Evolutionary conservation across 2,329 filamentous ascomycete genomes (phyloP), one percentile per base, ranked within the genome.

Genomic region (Fusarium tuaranense): DNA sequence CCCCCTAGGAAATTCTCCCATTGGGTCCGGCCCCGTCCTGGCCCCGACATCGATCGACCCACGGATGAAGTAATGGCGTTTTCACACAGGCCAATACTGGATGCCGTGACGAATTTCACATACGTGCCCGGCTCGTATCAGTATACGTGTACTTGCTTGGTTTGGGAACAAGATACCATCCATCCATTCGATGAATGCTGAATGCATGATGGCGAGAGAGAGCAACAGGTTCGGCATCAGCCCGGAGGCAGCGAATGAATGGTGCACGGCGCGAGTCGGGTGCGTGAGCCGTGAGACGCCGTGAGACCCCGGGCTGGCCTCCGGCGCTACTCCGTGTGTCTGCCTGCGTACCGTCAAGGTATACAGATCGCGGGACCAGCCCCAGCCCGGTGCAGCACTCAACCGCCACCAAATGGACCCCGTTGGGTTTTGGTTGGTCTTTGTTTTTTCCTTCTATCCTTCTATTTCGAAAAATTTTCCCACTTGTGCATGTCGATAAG

Each of bases 331-430:
- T 55, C 70, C 58, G 67, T 55, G 34, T 55, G 58, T 55, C 41
- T 55, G 34, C n/a, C 64, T 57, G 51, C 27, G 67, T 66, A 70
- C 72, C 70, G 63, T 60, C 61, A 58, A 58, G 67, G 65, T 70
- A 64, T 61, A 39, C 48, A 65, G 65, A 59, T 70, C 71, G 67
- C 39, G 62, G 64, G 58, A 73, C 67, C 46, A 63, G 55, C 41
- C 36, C 69, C 72, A 70, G 63, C 55, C 39, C 61, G 25, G 55
- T 51, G 36, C 66, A 65, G 41, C 61, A 72, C 65, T 71, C 65
- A 71, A 73, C 74, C 72, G 68, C 76, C 76, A 78, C 76, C 66
- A 70, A 69, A 71, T 72, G 64, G 65, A 44, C 67, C 76, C 67
- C 70, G 74, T 78, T 77, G 68, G 61, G 57, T 58, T 34, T 72